Conservation (phyloP, 2,329 filamentous ascomycete species). For the Pseudogymnoascus verrucosus region DNA sequence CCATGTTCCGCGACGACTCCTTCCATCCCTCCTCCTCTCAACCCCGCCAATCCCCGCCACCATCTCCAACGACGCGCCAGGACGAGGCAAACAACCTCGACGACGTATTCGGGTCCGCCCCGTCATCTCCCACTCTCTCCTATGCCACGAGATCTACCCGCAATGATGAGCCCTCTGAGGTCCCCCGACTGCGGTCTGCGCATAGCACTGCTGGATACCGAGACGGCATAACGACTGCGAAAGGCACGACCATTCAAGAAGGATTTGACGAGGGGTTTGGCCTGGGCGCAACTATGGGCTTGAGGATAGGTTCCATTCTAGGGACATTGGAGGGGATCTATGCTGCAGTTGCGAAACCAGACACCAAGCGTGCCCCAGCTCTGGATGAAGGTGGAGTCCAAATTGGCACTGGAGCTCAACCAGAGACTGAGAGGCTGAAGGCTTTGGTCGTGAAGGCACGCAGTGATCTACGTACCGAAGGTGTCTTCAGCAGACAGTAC, state of each 20-base stretch:
- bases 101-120: conserved; percentile 28
- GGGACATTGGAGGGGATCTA: conserved; percentile 69
- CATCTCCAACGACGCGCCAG: not conserved
- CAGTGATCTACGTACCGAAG: conserved; percentile 51
- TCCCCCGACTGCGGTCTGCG: conserved; percentile 10
- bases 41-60: not conserved
- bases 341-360: conserved; percentile 35
- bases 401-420: conserved; percentile 7
- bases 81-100: conserved; percentile 20
- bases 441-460: conserved; percentile 42
- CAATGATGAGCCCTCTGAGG: conserved; percentile 8
- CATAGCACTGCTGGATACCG: conserved; percentile 72
- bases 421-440: conserved; percentile 21
- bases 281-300: conserved; percentile 72
- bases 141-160: not conserved
- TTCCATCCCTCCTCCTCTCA: not conserved
- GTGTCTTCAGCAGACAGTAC: conserved; percentile 57
- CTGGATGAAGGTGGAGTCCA: not conserved
- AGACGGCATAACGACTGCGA: conserved; percentile 72
- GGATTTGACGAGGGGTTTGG: conserved; percentile 90
- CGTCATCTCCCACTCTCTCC: conserved; percentile 20
- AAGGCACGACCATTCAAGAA: conserved; percentile 67
- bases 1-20: not conserved
- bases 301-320: conserved; percentile 64
- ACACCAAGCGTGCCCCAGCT: conserved; percentile 1